These are phyloP conservation scores for Brettanomyces bruxellensis DNA, from an alignment of 805 yeast genomes.

Conservation along the genomic window DNA sequence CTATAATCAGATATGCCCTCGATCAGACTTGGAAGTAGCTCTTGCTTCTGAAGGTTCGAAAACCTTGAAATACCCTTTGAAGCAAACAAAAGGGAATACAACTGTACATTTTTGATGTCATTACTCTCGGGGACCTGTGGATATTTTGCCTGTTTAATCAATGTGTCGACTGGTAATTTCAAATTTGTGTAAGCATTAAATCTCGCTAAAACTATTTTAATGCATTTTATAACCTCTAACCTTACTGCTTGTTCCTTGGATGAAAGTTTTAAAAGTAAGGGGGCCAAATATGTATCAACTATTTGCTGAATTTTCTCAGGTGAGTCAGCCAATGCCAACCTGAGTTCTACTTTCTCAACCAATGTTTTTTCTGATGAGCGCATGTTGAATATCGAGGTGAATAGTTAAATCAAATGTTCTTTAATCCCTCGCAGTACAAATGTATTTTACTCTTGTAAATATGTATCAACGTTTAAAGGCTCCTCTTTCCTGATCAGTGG, in stretches of 20 bases:
- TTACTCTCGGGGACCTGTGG: conserved; percentile 37
- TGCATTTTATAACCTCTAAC: conserved; percentile 48
- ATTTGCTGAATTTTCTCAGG: conserved; percentile 55
- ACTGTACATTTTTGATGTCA: conserved; percentile 43
- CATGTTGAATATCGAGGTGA: no score
- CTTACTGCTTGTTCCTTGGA: conserved; percentile 64
- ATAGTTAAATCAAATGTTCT: no score
- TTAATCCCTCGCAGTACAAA: no score
- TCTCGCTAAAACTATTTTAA: conserved; percentile 61
- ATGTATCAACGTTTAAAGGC: no score
- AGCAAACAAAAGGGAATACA: conserved; percentile 57
- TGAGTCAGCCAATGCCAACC: conserved; percentile 66
- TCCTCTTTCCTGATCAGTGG: no score
- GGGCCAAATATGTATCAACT: conserved; percentile 58
- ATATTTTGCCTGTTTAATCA: conserved; percentile 52
- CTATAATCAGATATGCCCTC: conserved; percentile 34
- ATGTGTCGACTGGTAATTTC: conserved; percentile 54
- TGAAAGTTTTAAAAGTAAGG: conserved; percentile 68
- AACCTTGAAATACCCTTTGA: conserved; percentile 61
- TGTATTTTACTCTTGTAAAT: no score
- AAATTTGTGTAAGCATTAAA: conserved; percentile 45
- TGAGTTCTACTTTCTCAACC: conserved; percentile 71
- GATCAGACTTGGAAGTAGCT: conserved; percentile 39
- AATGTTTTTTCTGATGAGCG: conserved; percentile 43
- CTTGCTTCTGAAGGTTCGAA: conserved; percentile 24